Evolutionary conservation across 148 eudicot species (phyloP).

Genomic region (Vaccinium darrowii): DNA sequence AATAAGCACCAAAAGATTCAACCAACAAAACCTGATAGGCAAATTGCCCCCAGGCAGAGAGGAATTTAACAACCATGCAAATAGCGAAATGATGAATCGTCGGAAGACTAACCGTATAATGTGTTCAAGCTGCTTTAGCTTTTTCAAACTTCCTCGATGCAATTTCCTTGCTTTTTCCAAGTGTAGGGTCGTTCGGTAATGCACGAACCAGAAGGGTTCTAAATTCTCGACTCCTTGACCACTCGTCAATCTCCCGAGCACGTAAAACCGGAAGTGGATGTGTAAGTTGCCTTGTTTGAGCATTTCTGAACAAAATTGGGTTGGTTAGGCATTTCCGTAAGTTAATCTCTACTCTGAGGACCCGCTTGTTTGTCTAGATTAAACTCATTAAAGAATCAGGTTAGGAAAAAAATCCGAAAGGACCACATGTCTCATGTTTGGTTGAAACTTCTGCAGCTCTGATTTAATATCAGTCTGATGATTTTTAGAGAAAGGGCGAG

Average conservation of each 20-base stretch:
- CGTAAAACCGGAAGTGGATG: constrained; percentile 98
- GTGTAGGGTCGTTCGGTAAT: constrained; percentile 13
- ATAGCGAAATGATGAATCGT: not conserved
- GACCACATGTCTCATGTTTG: not conserved
- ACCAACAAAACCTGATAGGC: not conserved
- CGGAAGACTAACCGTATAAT: constrained; percentile 16
- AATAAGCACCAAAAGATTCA: constrained; percentile 13
- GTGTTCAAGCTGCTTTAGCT: constrained; percentile 6
- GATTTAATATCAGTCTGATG: not conserved
- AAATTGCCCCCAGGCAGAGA: not conserved
- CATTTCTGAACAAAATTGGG: constrained; percentile 55
- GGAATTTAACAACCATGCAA: not conserved
- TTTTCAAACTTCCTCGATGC: not conserved
- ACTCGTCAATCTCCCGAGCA: constrained; percentile 95
- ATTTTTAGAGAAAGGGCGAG: not conserved
- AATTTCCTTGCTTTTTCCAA: constrained; percentile 32
- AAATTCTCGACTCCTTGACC: constrained; percentile 91
- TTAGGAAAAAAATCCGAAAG: no score
- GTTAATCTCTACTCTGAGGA: not conserved
- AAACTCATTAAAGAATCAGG: no score
- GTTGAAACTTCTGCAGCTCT: not conserved
- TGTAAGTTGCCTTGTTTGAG: constrained; percentile 95
- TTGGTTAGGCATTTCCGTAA: constrained; percentile 6
- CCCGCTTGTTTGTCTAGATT: not conserved
- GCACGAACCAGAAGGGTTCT: constrained; percentile 53